Conservation (phyloP, 345 rosid species). For the Diplotaxis tenuifolia region DNA sequence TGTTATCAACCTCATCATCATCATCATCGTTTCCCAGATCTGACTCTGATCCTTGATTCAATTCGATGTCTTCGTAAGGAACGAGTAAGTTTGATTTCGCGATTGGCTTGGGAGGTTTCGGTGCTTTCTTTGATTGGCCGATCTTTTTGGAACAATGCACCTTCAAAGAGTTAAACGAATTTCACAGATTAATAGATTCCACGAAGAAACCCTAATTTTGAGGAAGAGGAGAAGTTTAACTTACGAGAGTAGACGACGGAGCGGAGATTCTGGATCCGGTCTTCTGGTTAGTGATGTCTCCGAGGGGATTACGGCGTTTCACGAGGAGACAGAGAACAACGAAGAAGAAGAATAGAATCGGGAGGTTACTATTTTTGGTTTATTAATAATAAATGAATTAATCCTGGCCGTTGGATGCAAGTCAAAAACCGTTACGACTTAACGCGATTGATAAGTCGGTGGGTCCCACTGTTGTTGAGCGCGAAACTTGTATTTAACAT, state of each 20-base stretch:
- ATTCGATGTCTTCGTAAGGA: conserved; percentile 28
- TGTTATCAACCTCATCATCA: conserved; percentile 24
- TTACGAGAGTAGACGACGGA: conserved; percentile 58
- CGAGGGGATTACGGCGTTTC: conserved; percentile 29
- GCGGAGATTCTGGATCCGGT: conserved; percentile 42
- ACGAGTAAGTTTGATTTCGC: conserved; percentile 28
- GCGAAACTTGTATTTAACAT: conserved; percentile 2
- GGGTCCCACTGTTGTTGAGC: conserved; percentile 19
- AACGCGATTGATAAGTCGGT: background rate
- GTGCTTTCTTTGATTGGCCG: conserved; percentile 17
- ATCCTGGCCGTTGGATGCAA: conserved; percentile 14
- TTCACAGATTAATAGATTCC: conserved; percentile 3
- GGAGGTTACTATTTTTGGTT: background rate
- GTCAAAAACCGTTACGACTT: conserved; percentile 28
- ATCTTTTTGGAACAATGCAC: conserved; percentile 25
- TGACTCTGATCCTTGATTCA: background rate
- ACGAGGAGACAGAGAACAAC: no score
- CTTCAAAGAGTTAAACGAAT: conserved; percentile 13
- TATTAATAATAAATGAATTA: background rate
- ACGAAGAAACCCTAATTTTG: conserved; percentile 2
- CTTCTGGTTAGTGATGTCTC: conserved; percentile 57
- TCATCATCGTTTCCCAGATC: background rate
- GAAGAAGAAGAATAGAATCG: background rate
- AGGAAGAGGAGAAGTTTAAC: conserved; percentile 11
- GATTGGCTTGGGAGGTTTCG: conserved; percentile 30